Percentiles rank a stretch among this genome's conserved stretches.
Conservation (phyloP, 257 asterid genomes). For the Striga asiatica region DNA sequence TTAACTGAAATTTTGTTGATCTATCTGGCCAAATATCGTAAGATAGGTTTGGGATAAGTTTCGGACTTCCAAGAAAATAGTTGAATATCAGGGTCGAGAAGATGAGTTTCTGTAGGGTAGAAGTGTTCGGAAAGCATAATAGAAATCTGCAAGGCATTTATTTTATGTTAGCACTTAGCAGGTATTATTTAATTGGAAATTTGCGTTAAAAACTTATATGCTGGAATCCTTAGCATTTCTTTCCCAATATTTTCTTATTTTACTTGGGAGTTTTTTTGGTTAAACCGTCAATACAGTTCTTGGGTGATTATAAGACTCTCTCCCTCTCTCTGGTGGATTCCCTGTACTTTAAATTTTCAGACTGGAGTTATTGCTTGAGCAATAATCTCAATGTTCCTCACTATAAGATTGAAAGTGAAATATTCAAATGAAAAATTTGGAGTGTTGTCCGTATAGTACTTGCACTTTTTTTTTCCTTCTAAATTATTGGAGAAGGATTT, state of each 20-base stretch:
- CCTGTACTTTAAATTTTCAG: no score
- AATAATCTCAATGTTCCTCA: neutral
- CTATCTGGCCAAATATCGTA: neutral
- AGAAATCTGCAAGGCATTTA: neutral
- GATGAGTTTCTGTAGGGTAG: neutral
- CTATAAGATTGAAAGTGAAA: neutral
- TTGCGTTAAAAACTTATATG: neutral
- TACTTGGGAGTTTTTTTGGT: neutral
- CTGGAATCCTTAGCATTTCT: neutral
- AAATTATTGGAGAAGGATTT: neutral
- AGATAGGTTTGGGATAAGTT: constrained; percentile 3
- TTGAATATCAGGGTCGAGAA: constrained; percentile 6
- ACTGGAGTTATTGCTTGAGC: constrained; percentile 5
- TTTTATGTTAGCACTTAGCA: constrained; percentile 8
- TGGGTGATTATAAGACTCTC: neutral
- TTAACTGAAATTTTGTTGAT: neutral
- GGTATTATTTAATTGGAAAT: neutral
- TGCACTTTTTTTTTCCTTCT: neutral
- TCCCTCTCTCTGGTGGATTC: neutral
- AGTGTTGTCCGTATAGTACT: neutral
- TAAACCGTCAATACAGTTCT: neutral
- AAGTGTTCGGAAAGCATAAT: neutral
- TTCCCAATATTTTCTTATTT: neutral
- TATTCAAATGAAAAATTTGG: neutral
- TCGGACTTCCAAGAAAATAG: neutral